A percentile compares a stretch with the other conserved stretches of the same genome.
Evolutionary conservation across 768 basidiomycete species (phyloP).

Genomic region (Chalciporus piperatus): DNA sequence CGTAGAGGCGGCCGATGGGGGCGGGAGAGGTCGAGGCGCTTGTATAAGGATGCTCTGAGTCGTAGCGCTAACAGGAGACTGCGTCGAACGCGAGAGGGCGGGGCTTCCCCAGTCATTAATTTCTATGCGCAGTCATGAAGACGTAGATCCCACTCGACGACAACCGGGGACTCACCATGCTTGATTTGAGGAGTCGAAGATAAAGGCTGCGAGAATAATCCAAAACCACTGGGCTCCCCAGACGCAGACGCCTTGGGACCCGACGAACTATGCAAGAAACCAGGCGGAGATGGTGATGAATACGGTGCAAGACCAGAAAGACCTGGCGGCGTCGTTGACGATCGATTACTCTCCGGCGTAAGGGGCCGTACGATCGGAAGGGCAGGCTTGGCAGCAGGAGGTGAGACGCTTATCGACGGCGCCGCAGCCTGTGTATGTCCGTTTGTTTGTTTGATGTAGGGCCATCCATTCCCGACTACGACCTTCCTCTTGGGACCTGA

Average conservation of each 20-base stretch:
- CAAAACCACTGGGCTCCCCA: conserved; percentile 19
- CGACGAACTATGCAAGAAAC: conserved; percentile 32
- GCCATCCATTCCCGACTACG: conserved; percentile 51
- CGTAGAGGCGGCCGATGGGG: conserved; percentile 33
- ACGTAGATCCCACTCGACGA: neutral
- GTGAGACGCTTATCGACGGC: conserved; percentile 13
- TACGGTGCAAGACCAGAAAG: conserved; percentile 31
- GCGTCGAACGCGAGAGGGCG: conserved; percentile 2
- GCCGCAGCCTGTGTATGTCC: conserved; percentile 17
- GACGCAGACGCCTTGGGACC: conserved; percentile 19
- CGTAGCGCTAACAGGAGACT: conserved; percentile 16
- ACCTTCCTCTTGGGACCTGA: conserved; percentile 20
- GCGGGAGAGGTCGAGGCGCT: conserved; percentile 27
- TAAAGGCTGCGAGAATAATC: conserved; percentile 14
- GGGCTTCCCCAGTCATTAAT: conserved; percentile 24
- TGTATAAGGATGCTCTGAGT: conserved; percentile 25
- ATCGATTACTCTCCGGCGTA: conserved; percentile 33
- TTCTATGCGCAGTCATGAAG: conserved; percentile 14
- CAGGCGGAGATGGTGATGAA: conserved; percentile 34
- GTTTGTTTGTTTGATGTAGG: conserved; percentile 30
- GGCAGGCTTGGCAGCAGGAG: conserved; percentile 8
- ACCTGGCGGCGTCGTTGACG: conserved; percentile 32
- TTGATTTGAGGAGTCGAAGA: conserved; percentile 28
- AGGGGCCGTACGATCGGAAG: conserved; percentile 18
- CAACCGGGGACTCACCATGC: conserved; percentile 21